Percentiles rank a stretch among this genome's conserved stretches.
These are phyloP conservation scores for Apophysomyces variabilis DNA, from an alignment of 371 early-diverging fungal species.

Conservation along the genomic window DNA sequence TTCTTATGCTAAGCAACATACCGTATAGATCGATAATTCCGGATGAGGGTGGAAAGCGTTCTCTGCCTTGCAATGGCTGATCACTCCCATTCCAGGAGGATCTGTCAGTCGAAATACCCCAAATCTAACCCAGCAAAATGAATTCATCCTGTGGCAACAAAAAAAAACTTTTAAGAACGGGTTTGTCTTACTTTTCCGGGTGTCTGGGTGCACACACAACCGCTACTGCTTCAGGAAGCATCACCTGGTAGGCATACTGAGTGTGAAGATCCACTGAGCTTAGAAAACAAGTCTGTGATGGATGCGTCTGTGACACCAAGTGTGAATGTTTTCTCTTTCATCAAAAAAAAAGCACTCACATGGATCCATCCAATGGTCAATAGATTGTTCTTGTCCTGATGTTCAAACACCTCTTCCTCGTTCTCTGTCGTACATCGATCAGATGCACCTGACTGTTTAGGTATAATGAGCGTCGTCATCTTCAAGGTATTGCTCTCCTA, in stretches of 20 bases:
- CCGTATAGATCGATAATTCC: conserved; percentile 67
- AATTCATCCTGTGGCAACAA: neutral
- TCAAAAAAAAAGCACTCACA: conserved; percentile 41
- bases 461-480: conserved; percentile 84
- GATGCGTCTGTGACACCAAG: conserved; percentile 73
- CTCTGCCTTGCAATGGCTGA: conserved; percentile 71
- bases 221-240: conserved; percentile 94
- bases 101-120: conserved; percentile 91
- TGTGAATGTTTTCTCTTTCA: neutral
- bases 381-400: conserved; percentile 72
- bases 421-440: conserved; percentile 88
- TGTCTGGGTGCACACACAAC: conserved; percentile 87
- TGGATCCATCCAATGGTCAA: conserved; percentile 95
- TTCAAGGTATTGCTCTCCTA: conserved; percentile 69
- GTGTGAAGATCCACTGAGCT: conserved; percentile 93
- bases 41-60: conserved; percentile 88
- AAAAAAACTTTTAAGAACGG: neutral
- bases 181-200: conserved; percentile 59
- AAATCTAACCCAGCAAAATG: conserved; percentile 45
- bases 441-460: conserved; percentile 87
- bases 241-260: conserved; percentile 90
- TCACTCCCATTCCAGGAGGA: conserved; percentile 82
- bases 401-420: conserved; percentile 86
- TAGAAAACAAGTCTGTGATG: conserved; percentile 93
- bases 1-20: conserved; percentile 53